Percentiles rank a stretch among this genome's conserved stretches.
These are phyloP conservation scores for Penicillium bialowiezense DNA, from an alignment of 495 filamentous ascomycete species.

Conservation along the genomic window DNA sequence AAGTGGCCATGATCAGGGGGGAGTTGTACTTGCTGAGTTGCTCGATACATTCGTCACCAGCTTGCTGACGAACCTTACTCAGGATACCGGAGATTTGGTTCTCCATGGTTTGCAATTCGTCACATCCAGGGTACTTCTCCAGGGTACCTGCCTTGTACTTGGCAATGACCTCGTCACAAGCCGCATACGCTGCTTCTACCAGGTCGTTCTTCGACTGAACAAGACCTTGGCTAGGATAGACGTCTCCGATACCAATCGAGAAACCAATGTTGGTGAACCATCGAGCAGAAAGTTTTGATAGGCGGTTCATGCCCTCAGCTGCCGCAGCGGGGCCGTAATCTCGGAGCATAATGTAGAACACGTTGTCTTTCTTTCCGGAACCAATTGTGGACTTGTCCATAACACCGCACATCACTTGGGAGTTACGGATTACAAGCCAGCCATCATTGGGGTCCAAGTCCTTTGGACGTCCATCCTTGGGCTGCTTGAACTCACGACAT, in stretches of 20 bases:
- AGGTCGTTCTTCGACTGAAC: slow-evolving; percentile 67
- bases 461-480: slow-evolving; percentile 45
- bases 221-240: slow-evolving; percentile 72
- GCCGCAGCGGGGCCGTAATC: slow-evolving; percentile 90
- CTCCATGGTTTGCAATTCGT: slow-evolving; percentile 89
- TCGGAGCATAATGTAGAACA: slow-evolving; percentile 94
- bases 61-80: slow-evolving; percentile 82
- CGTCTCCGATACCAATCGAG: slow-evolving; percentile 93
- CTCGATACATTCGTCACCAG: slow-evolving; percentile 86
- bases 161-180: slow-evolving; percentile 82
- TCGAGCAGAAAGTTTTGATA: slow-evolving; percentile 86
- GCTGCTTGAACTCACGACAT: slow-evolving; percentile 72
- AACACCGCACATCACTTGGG: slow-evolving; percentile 95
- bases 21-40: slow-evolving; percentile 90
- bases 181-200: slow-evolving; percentile 72
- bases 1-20: slow-evolving; percentile 94
- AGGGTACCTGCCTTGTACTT: slow-evolving; percentile 74
- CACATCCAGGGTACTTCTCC: slow-evolving; percentile 80
- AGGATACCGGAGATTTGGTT: slow-evolving; percentile 87
- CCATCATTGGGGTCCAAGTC: slow-evolving; percentile 84
- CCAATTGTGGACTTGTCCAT: slow-evolving; percentile 98
- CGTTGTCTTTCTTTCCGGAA: slow-evolving; percentile 93
- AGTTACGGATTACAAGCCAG: slow-evolving; percentile 90
- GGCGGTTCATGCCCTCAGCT: slow-evolving; percentile 87
- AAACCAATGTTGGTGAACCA: slow-evolving; percentile 89